Conservation (phyloP, 2,329 filamentous ascomycete species). For the Penicillium sp. region DNA sequence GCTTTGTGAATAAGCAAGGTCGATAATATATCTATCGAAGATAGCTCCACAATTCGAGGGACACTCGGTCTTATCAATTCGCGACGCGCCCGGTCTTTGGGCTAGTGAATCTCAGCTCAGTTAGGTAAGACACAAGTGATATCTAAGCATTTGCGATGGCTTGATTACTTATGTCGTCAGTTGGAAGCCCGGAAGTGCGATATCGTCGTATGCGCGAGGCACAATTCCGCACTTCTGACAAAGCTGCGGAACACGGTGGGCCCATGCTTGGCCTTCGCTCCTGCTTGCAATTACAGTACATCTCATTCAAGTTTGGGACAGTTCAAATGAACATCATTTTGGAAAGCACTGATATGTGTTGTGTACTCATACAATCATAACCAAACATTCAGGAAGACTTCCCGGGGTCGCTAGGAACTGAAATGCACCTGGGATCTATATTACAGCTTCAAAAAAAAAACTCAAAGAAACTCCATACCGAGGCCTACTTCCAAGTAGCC, state of each 20-base stretch:
- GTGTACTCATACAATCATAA: not conserved
- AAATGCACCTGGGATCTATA: not conserved
- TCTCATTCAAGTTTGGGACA: too few relatives aligned
- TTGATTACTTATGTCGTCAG: conserved; percentile 8
- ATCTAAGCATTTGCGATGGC: conserved; percentile 1
- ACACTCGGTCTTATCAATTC: conserved; percentile 7
- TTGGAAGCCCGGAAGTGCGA: not conserved
- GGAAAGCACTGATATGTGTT: not conserved
- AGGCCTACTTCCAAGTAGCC: conserved; percentile 45
- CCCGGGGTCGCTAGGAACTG: too few relatives aligned
- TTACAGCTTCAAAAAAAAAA: not conserved
- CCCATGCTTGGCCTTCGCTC: not conserved
- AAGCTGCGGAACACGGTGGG: conserved; percentile 18
- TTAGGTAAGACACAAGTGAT: not conserved
- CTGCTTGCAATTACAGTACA: too few relatives aligned
- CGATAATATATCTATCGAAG: not conserved
- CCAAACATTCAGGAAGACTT: not conserved
- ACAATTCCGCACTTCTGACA: conserved; percentile 27
- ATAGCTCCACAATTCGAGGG: not conserved
- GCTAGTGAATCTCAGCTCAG: not conserved
- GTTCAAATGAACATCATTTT: not conserved
- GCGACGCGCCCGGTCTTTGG: not conserved
- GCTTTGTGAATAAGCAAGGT: not conserved
- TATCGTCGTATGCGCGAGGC: not conserved
- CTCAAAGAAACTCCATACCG: conserved; percentile 5